A percentile compares a stretch with the other conserved stretches of the same genome.
These are phyloP conservation scores for Diaporthe citri DNA, from an alignment of 2,329 filamentous ascomycete species.

Conservation along the genomic window DNA sequence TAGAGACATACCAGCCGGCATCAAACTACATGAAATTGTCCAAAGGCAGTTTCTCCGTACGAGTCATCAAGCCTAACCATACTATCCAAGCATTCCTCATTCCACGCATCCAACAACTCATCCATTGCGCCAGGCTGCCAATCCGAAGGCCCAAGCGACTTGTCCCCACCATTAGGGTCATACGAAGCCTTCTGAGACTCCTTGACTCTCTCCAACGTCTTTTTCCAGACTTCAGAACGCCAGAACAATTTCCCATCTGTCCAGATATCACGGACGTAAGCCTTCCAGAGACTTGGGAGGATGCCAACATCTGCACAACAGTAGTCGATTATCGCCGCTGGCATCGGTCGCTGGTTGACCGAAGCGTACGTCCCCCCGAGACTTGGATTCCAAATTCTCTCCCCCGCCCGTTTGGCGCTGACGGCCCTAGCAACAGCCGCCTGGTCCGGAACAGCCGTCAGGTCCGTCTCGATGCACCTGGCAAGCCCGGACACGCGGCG, in stretches of 20 bases:
- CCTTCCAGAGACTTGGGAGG: conserved; percentile 3
- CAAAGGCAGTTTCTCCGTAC: neutral
- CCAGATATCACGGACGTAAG: neutral
- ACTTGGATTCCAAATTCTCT: neutral
- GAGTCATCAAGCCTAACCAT: neutral
- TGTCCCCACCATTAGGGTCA: neutral
- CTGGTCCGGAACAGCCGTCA: neutral
- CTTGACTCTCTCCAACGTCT: neutral
- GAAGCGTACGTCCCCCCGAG: neutral
- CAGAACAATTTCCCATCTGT: neutral
- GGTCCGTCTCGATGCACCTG: conserved; percentile 50
- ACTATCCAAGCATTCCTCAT: neutral
- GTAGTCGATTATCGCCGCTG: neutral
- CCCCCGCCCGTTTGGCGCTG: neutral
- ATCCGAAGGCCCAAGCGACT: neutral
- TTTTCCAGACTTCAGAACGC: neutral
- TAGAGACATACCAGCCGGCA: neutral
- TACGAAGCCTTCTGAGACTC: neutral
- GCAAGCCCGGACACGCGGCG: conserved; percentile 44
- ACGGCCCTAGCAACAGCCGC: neutral
- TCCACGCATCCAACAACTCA: neutral
- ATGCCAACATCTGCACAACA: neutral
- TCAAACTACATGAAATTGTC: neutral
- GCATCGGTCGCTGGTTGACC: conserved; percentile 1
- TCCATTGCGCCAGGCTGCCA: neutral